Conservation (phyloP, 2,329 filamentous ascomycete species). For the Apiospora phragmitis region DNA sequence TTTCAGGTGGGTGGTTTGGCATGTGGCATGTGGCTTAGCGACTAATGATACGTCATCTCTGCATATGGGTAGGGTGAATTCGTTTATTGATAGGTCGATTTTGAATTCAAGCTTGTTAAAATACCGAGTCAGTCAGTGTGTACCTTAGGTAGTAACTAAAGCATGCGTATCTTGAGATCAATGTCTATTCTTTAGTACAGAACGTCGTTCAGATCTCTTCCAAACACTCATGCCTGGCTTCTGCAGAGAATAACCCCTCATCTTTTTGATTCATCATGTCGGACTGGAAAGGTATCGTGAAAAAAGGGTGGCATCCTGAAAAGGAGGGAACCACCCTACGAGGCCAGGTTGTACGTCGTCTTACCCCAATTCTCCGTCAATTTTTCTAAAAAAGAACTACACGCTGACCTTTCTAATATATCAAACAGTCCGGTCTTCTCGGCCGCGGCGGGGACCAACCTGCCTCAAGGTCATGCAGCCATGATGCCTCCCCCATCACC, state of each 20-base stretch:
- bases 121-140: neutral
- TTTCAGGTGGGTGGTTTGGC: neutral
- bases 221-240: neutral
- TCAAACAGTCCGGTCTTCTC: conserved; percentile 32
- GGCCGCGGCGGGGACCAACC: conserved; percentile 36
- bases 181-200: neutral
- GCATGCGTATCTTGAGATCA: neutral
- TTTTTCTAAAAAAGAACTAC: too few species aligned
- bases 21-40: conserved; percentile 10
- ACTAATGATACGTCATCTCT: conserved; percentile 10
- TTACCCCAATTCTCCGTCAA: neutral
- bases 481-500: conserved; percentile 61
- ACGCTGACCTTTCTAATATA: neutral
- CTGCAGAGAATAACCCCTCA: neutral
- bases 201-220: neutral
- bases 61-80: conserved; percentile 6
- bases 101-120: neutral
- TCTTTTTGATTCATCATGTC: conserved; percentile 36
- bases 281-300: conserved; percentile 48
- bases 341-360: conserved; percentile 45
- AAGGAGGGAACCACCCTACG: conserved; percentile 43
- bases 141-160: neutral
- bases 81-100: neutral
- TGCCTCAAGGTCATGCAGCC: conserved; percentile 27
- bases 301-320: conserved; percentile 55